A percentile compares a stretch with the other conserved stretches of the same genome.
These are phyloP conservation scores for Pyrenula aspistea DNA, from an alignment of 495 filamentous ascomycete species.

Conservation along the genomic window DNA sequence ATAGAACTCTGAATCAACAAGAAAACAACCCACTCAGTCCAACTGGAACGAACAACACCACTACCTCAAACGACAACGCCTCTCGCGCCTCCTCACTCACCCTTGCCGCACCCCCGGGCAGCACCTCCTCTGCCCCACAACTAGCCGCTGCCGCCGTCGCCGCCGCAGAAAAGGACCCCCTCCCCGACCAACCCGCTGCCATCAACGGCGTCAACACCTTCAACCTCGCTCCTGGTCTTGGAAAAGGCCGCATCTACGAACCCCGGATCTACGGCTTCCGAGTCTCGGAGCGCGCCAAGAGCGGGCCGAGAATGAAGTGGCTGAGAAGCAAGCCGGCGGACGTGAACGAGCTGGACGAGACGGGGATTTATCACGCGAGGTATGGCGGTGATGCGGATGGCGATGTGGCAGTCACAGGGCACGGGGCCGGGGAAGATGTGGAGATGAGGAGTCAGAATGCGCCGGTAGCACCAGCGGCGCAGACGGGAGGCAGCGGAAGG, in stretches of 20 bases:
- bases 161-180: constrained; percentile 11
- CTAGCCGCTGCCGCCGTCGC: not conserved
- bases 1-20: constrained; percentile 16
- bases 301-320: constrained; percentile 94
- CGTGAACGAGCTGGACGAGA: constrained; percentile 73
- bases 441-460: not conserved
- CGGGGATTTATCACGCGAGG: constrained; percentile 31
- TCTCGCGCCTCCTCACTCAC: constrained; percentile 25
- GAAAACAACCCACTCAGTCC: constrained; percentile 16
- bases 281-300: constrained; percentile 74
- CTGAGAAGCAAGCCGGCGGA: constrained; percentile 72
- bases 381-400: constrained; percentile 20
- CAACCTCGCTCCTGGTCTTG: constrained; percentile 83
- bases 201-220: constrained; percentile 76
- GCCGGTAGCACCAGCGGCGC: not conserved
- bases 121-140: no score
- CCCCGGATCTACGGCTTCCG: constrained; percentile 94
- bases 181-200: constrained; percentile 36
- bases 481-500: not conserved
- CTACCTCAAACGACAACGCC: constrained; percentile 19
- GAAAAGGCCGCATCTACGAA: constrained; percentile 75
- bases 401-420: constrained; percentile 2
- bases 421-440: not conserved
- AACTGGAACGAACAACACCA: constrained; percentile 22
- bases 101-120: constrained; percentile 15